Evolutionary conservation across 106 monocot species (phyloP), one percentile per base, ranked within the genome.

Genomic region (Ottelia alismoides): DNA sequence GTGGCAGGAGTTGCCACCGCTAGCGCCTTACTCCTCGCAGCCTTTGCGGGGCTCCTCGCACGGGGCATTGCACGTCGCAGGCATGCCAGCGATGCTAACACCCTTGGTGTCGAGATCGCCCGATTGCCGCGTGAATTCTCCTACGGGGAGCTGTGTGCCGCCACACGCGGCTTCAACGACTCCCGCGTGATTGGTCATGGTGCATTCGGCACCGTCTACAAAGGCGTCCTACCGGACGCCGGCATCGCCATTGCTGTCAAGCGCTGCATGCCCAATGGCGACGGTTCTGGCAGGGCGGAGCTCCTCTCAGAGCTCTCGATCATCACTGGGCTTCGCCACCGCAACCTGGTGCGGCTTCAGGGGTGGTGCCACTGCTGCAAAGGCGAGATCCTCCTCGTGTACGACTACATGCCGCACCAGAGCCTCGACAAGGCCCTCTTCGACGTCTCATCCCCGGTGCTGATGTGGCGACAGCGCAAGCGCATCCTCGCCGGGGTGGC

Each of bases 161-260:
- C 94, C 7, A 94, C 94, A 16, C 46, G 71, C 2, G 55, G 60
- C 26, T 94, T 94, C 68, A 76, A 84, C 68, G 50, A 67, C 20
- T 48, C 70, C 1, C 54, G 84, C 22, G 71, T 94, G 49, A 94
- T 94, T 27, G 94, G 94, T 14, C 77, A 84, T 40, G 94, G 94
- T n/a, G 94, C 94, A 2, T 84, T 94, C 61, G 94, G 94, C 9
- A 88, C 84, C 0, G 94, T 94, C 20, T 94, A 94, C 81, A 94
- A 94, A 32, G 94, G 94, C 18, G 81, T 94, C 52, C 48, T 84
- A 30, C 76, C 75, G 2, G 88, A 76, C 55, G 84, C 78, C 25
- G 84, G 94, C 10, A 88, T 84, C 0, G 72, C 81, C 31, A 65
- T 94, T 31, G 94, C 94, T 25, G 88, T 94, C 9, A 94, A 94